A percentile compares a stretch with the other conserved stretches of the same genome.
Conservation (phyloP, 345 rosid species). For the Pelargonium nanum region DNA sequence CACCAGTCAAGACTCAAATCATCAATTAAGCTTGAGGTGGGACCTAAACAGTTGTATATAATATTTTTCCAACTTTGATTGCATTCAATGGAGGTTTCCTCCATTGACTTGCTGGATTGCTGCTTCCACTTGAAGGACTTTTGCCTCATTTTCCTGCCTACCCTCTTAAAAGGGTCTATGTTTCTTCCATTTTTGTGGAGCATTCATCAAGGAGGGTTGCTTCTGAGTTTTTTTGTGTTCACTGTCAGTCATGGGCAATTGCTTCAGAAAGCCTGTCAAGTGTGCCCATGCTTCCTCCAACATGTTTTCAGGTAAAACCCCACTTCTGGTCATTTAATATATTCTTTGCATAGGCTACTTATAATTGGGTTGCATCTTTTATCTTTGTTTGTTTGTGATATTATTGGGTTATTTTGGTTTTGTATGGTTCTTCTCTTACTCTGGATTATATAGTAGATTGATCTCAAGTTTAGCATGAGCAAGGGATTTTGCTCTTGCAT, state of each 20-base stretch:
- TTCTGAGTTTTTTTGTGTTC: not conserved
- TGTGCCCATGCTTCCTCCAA: constrained; percentile 1
- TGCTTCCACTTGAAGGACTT: not conserved
- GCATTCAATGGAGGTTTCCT: not conserved
- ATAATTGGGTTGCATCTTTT: not conserved
- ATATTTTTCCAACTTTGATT: no score
- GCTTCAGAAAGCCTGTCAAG: not conserved
- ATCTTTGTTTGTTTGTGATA: not conserved
- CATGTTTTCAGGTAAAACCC: constrained; percentile 9
- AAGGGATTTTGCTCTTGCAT: no score
- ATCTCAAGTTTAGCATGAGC: no score
- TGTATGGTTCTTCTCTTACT: not conserved
- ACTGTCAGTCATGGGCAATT: not conserved
- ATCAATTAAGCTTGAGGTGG: not conserved
- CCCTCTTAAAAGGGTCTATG: not conserved
- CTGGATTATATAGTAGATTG: not conserved
- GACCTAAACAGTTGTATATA: not conserved
- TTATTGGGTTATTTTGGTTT: not conserved
- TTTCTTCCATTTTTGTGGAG: not conserved
- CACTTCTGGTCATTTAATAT: not conserved
- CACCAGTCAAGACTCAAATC: not conserved
- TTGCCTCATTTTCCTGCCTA: not conserved
- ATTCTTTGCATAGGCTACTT: not conserved
- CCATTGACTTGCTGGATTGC: not conserved
- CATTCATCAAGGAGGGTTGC: no score